These are phyloP conservation scores for Tetrahymena elliotti DNA, from an alignment of 73 alveolate genomes.

Conservation along the genomic window DNA sequence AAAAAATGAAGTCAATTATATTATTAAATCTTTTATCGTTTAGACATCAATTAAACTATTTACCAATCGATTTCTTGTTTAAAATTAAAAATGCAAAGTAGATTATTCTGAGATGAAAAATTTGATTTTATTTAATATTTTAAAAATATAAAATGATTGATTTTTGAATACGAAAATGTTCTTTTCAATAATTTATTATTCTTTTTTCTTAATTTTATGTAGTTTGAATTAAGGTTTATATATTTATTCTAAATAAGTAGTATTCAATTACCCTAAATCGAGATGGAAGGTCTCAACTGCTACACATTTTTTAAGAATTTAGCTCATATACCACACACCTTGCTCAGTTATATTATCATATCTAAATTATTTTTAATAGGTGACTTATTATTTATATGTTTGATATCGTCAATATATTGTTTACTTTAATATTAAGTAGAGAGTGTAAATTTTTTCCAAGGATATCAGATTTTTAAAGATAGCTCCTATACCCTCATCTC, in stretches of 20 bases:
- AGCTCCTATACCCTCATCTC: not conserved
- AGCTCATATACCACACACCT: not conserved
- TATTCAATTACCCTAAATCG: not conserved
- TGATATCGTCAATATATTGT: not conserved
- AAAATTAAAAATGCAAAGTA: no score
- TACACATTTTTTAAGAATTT: not conserved
- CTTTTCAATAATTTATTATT: no score
- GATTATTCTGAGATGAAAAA: no score
- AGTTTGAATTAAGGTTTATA: no score
- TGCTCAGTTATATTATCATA: not conserved
- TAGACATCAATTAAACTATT: not conserved
- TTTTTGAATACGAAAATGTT: no score
- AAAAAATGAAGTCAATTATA: no score
- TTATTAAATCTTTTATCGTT: not conserved
- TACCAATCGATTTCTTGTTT: not conserved
- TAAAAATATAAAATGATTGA: no score
- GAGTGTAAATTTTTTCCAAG: not conserved
- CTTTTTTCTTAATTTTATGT: no score
- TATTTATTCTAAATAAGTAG: no score
- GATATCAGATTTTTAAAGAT: not conserved
- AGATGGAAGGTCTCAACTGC: not conserved
- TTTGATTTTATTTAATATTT: no score
- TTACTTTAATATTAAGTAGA: not conserved
- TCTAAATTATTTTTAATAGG: not conserved
- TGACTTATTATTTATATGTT: not conserved